Evolutionary conservation across 441 rosid genomes (phyloP), one percentile per base, ranked within the genome.

Genomic region (Manihot esculenta): DNA sequence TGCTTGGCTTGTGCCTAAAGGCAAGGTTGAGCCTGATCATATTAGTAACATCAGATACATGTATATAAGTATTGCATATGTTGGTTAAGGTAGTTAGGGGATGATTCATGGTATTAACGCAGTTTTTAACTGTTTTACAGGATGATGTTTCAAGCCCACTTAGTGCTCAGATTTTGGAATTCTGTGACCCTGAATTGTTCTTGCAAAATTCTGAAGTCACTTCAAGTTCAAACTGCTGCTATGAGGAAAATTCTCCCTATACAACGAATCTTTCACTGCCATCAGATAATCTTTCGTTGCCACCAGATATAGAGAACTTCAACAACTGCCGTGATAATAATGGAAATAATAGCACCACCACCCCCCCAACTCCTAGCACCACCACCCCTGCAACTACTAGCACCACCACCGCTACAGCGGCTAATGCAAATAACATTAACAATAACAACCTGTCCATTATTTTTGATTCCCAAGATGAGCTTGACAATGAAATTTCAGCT

Each of bases 81-180:
- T 44, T 44, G n/a, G 33, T 12, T 27, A 42, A 4, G 11, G 9
- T 5, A 51, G 48, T 51, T 50, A 17, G n/a, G 8, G n/a, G n/a
- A n/a, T 24, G 54, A 27, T 69, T 51, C 60, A 55, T 35, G 33
- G 51, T 51, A 66, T 33, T 71, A 51, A 70, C 44, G 20, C 51
- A 23, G 17, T 17, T 60, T 56, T 65, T 50, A 5, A 20, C 30
- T 72, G 56, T 69, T 67, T 81, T 79, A 50, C 88, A 94, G 98
- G 98, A 89, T 53, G 95, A 92, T 61, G 82, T 91, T 71, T 85
- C 96, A 6, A 88, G 93, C 71, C 91, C 93, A 2, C 79, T 90
- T 26, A 85, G 83, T 59, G 87, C 81, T 74, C 93, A 89, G 23
- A 81, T 85, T 62, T 78, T 94, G 58, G 89, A 92, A 45, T 80